phyloP scores from a whole-genome alignment of 306 rosid species.

The Cajanus cajan region DNA sequence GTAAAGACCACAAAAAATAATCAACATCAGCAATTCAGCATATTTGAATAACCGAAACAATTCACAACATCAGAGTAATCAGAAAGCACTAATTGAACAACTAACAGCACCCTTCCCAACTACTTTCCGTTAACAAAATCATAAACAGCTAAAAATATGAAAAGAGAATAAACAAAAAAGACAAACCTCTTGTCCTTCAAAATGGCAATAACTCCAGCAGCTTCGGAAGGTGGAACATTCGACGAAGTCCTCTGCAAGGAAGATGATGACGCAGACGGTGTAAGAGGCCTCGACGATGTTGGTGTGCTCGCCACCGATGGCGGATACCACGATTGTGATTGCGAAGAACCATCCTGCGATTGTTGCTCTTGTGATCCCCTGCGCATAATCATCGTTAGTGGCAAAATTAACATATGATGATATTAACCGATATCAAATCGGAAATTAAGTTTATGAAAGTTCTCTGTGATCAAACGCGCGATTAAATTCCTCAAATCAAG shows the following conservation, averaged over 20 bases:
- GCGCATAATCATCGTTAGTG: neutral
- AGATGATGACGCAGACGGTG: constrained; percentile 53
- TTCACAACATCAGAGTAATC: neutral
- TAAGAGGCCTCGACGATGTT: constrained; percentile 61
- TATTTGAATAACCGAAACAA: neutral
- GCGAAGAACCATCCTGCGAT: constrained; percentile 49
- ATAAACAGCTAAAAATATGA: neutral
- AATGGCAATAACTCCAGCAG: constrained; percentile 64
- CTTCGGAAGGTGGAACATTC: constrained; percentile 79
- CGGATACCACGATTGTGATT: constrained; percentile 82
- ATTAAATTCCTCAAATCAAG: neutral
- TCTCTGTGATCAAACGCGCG: neutral
- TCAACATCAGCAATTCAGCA: constrained; percentile 8
- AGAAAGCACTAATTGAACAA: neutral
- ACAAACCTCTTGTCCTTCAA: constrained; percentile 69
- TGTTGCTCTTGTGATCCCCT: constrained; percentile 93
- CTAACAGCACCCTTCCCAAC: neutral
- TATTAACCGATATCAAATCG: neutral
- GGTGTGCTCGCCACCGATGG: constrained; percentile 63
- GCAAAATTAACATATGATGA: neutral
- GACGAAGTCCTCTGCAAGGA: constrained; percentile 57
- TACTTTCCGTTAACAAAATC: neutral
- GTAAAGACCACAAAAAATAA: neutral
- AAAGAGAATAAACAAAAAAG: neutral
- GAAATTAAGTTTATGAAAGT: neutral